phyloP scores from a whole-genome alignment of 768 basidiomycete species.

The Amanita pallidorosea region DNA sequence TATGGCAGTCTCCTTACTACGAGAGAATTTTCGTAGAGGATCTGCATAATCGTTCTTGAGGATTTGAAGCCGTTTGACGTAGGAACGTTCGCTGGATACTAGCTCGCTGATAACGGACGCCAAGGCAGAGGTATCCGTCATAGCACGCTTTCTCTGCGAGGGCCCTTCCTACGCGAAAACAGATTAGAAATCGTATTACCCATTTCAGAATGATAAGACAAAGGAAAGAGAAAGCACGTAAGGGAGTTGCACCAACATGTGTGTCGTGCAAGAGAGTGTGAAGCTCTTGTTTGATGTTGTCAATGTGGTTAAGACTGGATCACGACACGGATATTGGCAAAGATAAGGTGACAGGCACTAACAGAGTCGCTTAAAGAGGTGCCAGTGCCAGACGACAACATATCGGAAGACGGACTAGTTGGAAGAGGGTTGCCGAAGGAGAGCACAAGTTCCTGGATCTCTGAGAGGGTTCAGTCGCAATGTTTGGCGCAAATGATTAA shows the following conservation, averaged over 20 bases:
- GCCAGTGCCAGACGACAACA: slow-evolving; percentile 33
- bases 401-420: slow-evolving; percentile 35
- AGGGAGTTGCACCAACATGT: slow-evolving; percentile 3
- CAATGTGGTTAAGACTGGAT: not conserved
- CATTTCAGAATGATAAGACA: not conserved
- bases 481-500: slow-evolving; percentile 4
- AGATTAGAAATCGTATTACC: not conserved
- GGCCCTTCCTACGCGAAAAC: slow-evolving; percentile 21
- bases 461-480: slow-evolving; percentile 23
- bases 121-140: slow-evolving; percentile 56
- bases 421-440: slow-evolving; percentile 64
- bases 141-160: slow-evolving; percentile 44
- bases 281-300: not conserved
- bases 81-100: slow-evolving; percentile 80
- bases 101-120: slow-evolving; percentile 77
- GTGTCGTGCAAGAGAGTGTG: not conserved
- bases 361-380: slow-evolving; percentile 30
- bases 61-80: slow-evolving; percentile 71
- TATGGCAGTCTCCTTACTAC: slow-evolving; percentile 76
- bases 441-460: slow-evolving; percentile 69
- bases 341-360: slow-evolving; percentile 16
- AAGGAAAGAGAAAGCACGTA: not conserved
- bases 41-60: slow-evolving; percentile 87
- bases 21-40: slow-evolving; percentile 79
- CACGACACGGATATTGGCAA: not conserved